Base-by-base conservation (phyloP, 2,329 filamentous ascomycete species). In the Byssochlamys sp. region DNA sequence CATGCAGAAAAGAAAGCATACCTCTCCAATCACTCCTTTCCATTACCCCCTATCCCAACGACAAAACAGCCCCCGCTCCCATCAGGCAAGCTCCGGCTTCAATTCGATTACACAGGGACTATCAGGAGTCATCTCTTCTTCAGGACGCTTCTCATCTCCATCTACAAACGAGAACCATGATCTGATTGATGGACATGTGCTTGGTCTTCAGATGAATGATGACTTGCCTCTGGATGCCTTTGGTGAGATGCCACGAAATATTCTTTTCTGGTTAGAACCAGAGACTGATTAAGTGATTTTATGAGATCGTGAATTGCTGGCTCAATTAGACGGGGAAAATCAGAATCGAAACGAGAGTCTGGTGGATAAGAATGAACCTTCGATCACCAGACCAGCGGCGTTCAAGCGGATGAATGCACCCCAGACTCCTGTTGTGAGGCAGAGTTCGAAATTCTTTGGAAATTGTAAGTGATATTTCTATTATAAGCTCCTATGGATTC, bases 171-270 rank as follows among this genome's bases (percentile, higher is more conserved):
- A 58, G 4, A 28, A 33, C 3, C 24, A 9, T 48, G 28, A 49
- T 9, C 54, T 54, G 24, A 4, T 24, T 14, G 26, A 49, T 27
- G 52, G 24, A 27, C 28, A 25, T 4, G 54, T 58, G 12, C 39
- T 57, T n/a, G 14, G 51, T 9, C 31, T 56, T 39, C 4, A 28
- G 24, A 2, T 49, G 12, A 63, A 71, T 53, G 63, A 67, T 31
- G 68, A 71, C 29, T 31, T 65, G n/a, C 63, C 68, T 6, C 68
- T 80, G 11, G 78, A 82, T 69, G 73, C 73, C 2, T 82, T 81
- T 62, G 79, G 80, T 82, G 62, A 62, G 71, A 61, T 11, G 33
- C 53, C 11, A 24, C 9, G 9, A 11, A 31, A 35, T 55, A 25
- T 59, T 31, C 11, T 2, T 25, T 19, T 12, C 4, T 7, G 14